These are phyloP conservation scores for Primulina tabacum DNA, from an alignment of 257 asterid genomes.

Conservation along the genomic window DNA sequence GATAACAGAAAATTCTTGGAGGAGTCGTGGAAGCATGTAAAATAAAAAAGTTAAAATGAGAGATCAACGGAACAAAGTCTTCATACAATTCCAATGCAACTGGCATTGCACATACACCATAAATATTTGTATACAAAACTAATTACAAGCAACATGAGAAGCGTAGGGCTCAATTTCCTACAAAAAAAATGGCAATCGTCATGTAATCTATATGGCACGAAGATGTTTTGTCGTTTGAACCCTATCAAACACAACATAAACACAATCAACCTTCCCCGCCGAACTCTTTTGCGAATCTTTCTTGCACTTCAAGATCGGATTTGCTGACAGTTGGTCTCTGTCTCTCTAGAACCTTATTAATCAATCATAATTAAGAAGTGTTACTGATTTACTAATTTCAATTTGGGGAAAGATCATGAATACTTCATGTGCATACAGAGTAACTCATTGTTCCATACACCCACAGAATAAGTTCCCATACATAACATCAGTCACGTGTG, in stretches of 20 bases:
- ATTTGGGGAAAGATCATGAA: neutral
- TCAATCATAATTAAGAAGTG: neutral
- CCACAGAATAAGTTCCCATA: neutral
- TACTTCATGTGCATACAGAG: neutral
- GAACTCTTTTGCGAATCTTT: conserved; percentile 44
- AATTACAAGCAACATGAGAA: too few relatives aligned
- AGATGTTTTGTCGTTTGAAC: neutral
- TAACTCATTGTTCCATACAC: neutral
- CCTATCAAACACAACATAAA: conserved; percentile 11
- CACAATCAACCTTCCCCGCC: conserved; percentile 43
- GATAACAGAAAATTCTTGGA: too few relatives aligned
- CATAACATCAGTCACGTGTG: too few relatives aligned
- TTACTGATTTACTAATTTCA: neutral
- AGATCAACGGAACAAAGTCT: neutral
- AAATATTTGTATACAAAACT: too few relatives aligned
- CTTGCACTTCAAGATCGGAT: conserved; percentile 45
- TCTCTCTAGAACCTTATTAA: conserved; percentile 37
- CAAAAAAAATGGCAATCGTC: neutral
- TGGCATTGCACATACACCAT: conserved; percentile 7
- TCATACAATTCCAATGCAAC: conserved; percentile 4
- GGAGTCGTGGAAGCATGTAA: too few relatives aligned
- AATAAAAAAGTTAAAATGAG: neutral
- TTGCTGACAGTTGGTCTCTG: conserved; percentile 44
- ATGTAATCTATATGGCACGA: neutral
- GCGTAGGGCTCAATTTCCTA: too few relatives aligned